These are phyloP conservation scores for Vanderwaltozyma verrucispora DNA, from an alignment of 805 yeast genomes.

Conservation along the genomic window DNA sequence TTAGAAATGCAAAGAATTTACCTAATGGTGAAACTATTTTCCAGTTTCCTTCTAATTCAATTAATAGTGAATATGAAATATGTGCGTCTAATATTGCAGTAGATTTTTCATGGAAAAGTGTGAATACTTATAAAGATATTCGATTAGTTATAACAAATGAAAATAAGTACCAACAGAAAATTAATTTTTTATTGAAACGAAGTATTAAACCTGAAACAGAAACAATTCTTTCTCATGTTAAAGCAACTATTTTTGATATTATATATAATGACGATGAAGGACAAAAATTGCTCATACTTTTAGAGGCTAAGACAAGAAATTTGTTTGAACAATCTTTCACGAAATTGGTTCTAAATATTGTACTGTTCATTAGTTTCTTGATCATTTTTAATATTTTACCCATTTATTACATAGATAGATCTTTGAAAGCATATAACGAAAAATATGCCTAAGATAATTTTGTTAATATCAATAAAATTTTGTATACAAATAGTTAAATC, in stretches of 20 bases:
- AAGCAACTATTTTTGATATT: too few species aligned
- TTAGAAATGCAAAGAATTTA: conserved; percentile 12
- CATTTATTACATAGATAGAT: too few species aligned
- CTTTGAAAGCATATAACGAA: too few species aligned
- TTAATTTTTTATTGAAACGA: background rate
- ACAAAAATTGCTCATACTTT: too few species aligned
- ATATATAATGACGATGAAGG: too few species aligned
- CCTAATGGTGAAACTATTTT: conserved; percentile 7
- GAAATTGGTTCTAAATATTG: too few species aligned
- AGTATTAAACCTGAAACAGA: background rate
- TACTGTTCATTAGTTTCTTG: background rate
- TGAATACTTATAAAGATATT: conserved; percentile 16
- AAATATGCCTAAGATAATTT: too few species aligned
- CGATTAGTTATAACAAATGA: conserved; percentile 9
- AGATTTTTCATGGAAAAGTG: conserved; percentile 30
- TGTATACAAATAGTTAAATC: too few species aligned
- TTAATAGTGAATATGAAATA: conserved; percentile 9
- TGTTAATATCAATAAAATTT: too few species aligned
- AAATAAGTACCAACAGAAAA: background rate
- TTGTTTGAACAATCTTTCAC: background rate
- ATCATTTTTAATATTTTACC: background rate
- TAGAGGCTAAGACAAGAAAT: background rate
- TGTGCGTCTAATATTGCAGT: conserved; percentile 25
- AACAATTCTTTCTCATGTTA: too few species aligned
- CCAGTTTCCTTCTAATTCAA: conserved; percentile 6